Percentiles rank a stretch among this genome's conserved stretches.
Conservation (phyloP, 176 grass and related monocot genomes). For the Cenchrus fungigraminus region DNA sequence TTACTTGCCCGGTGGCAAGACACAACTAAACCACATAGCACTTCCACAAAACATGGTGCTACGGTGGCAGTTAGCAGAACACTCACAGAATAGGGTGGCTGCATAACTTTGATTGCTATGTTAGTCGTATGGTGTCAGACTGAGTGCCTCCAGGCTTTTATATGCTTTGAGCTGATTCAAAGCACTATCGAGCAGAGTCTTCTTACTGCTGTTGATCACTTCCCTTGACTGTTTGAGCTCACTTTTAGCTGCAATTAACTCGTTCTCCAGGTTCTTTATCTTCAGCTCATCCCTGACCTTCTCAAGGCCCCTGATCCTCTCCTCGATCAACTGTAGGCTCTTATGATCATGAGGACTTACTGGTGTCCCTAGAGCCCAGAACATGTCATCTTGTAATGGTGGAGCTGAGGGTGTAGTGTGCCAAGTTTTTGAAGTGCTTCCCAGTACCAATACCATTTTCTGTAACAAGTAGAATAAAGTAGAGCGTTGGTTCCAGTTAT, state of each 20-base stretch:
- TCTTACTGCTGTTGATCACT: constrained; percentile 36
- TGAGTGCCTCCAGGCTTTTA: constrained; percentile 38
- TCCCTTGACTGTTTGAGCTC: constrained; percentile 41
- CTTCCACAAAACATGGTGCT: constrained; percentile 8
- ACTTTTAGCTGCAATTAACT: constrained; percentile 35
- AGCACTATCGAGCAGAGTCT: constrained; percentile 41
- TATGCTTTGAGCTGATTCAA: constrained; percentile 41
- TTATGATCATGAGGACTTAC: not conserved
- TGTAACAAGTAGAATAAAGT: constrained; percentile 25
- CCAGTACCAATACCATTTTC: constrained; percentile 39
- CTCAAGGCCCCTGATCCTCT: constrained; percentile 37
- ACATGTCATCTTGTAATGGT: constrained; percentile 22
- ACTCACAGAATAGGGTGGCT: not conserved
- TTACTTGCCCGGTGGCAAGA: constrained; percentile 7
- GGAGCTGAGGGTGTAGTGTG: constrained; percentile 47
- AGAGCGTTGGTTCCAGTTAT: not conserved
- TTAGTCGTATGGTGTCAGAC: constrained; percentile 4
- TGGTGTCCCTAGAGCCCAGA: constrained; percentile 17
- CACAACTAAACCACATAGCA: not conserved
- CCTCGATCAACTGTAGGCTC: constrained; percentile 25
- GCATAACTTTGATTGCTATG: not conserved
- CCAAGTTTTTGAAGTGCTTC: constrained; percentile 23
- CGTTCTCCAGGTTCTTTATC: constrained; percentile 32
- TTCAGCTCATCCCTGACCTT: constrained; percentile 43
- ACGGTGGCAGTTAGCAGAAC: not conserved